Evolutionary conservation across 176 grass and related monocot species (phyloP).

Genomic region (Carex parvula): DNA sequence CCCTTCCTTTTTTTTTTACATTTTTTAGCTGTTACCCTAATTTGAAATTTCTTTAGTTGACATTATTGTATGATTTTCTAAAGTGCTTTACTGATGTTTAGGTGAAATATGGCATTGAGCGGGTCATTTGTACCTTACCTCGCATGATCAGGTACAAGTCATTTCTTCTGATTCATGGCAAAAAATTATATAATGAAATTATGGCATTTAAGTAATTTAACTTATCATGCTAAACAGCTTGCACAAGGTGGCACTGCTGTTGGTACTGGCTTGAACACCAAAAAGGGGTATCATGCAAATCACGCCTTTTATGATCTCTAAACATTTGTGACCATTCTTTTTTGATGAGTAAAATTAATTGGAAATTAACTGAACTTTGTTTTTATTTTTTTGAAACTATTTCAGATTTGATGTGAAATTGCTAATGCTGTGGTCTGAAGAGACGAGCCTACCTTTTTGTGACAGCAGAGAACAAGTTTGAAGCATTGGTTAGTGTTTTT

Average conservation of each 20-base stretch:
- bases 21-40: conserved; percentile 3
- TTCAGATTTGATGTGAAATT: conserved; percentile 97
- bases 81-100: conserved; percentile 26
- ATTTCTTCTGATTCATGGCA: conserved; percentile 16
- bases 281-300: conserved; percentile 61
- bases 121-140: conserved; percentile 68
- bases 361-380: neutral
- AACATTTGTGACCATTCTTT: neutral
- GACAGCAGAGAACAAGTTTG: conserved; percentile 99
- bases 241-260: conserved; percentile 99
- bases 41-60: conserved; percentile 20
- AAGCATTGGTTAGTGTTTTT: conserved; percentile 78
- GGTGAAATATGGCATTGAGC: conserved; percentile 91
- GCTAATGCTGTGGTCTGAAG: conserved; percentile 77
- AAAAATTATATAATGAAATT: neutral
- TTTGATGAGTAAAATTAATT: neutral
- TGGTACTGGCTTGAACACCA: conserved; percentile 95
- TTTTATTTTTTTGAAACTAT: conserved; percentile 13
- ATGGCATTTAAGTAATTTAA: neutral
- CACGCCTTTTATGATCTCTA: neutral
- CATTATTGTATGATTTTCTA: neutral
- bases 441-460: conserved; percentile 85
- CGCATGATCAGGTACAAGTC: conserved; percentile 76
- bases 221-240: conserved; percentile 49
- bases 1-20: conserved; percentile 17